These are phyloP conservation scores for Xylaria multiplex DNA, from an alignment of 2,329 filamentous ascomycete genomes.

Conservation along the genomic window DNA sequence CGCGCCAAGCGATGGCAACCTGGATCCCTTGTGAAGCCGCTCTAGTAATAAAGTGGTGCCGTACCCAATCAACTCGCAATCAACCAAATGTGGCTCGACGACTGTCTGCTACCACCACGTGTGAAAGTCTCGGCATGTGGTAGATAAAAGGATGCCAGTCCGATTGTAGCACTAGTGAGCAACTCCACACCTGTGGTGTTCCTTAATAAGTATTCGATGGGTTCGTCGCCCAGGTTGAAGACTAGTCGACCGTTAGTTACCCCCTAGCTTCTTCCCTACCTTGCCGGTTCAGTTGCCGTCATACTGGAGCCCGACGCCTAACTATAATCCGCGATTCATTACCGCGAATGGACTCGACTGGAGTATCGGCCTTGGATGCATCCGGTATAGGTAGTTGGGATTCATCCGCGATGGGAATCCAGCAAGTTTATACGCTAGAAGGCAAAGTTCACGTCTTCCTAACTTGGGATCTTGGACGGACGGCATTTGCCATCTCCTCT, in stretches of 20 bases:
- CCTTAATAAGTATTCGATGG: constrained; percentile 16
- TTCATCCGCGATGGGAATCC: constrained; percentile 9
- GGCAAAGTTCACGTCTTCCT: not conserved
- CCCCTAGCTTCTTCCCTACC: constrained; percentile 1
- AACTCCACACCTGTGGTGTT: constrained; percentile 11
- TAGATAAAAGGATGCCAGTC: not conserved
- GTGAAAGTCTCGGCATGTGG: constrained; percentile 33
- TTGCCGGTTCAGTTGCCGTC: constrained; percentile 4
- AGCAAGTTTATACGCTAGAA: not conserved
- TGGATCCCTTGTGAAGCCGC: constrained; percentile 19
- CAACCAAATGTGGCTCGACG: constrained; percentile 25
- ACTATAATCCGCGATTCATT: constrained; percentile 18
- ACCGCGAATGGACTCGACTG: constrained; percentile 6
- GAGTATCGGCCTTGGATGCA: constrained; percentile 14
- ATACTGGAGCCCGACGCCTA: constrained; percentile 1
- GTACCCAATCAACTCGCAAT: constrained; percentile 22
- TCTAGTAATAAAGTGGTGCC: constrained; percentile 23
- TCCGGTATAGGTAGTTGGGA: not conserved
- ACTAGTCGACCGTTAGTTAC: not conserved
- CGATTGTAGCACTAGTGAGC: constrained; percentile 6
- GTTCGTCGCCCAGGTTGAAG: constrained; percentile 12
- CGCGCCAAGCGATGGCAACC: constrained; percentile 19
- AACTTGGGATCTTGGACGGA: constrained; percentile 10
- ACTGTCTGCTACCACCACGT: constrained; percentile 30
- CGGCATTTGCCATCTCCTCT: constrained; percentile 20